These are phyloP conservation scores for Xylogone sp. DNA, from an alignment of 2,329 filamentous ascomycete genomes.

Conservation along the genomic window DNA sequence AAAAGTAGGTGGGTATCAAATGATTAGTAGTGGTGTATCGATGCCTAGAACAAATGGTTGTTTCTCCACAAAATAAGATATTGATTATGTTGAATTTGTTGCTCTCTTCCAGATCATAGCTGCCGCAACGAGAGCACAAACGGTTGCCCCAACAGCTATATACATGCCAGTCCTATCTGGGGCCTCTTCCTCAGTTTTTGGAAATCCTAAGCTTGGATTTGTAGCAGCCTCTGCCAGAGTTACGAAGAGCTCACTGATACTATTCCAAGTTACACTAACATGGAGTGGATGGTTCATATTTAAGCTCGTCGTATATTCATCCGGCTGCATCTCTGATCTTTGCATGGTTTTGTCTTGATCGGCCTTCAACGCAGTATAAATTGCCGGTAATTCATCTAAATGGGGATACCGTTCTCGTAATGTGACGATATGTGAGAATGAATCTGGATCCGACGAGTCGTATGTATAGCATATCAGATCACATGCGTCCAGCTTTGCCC, in stretches of 20 bases:
- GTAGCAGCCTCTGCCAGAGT: constrained; percentile 87
- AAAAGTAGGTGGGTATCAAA: constrained; percentile 25
- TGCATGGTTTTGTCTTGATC: constrained; percentile 98
- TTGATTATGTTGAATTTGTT: constrained; percentile 26
- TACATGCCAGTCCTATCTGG: constrained; percentile 83
- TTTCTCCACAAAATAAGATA: not conserved
- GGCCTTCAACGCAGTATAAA: constrained; percentile 92
- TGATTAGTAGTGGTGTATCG: constrained; percentile 10
- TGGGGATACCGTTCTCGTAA: constrained; percentile 76
- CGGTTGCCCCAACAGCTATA: constrained; percentile 73
- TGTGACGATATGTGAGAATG: constrained; percentile 85
- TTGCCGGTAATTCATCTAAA: constrained; percentile 81
- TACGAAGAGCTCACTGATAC: constrained; percentile 91
- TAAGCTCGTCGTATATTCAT: constrained; percentile 79
- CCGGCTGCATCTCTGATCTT: constrained; percentile 82
- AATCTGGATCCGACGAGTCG: constrained; percentile 94
- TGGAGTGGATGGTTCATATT: constrained; percentile 91
- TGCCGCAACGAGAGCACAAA: constrained; percentile 59
- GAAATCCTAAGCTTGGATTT: constrained; percentile 83
- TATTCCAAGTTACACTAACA: constrained; percentile 91
- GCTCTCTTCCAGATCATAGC: constrained; percentile 58
- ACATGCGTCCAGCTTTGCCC: constrained; percentile 83
- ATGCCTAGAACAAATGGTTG: not conserved
- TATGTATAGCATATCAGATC: constrained; percentile 95
- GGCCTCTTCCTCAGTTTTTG: constrained; percentile 81